These are phyloP conservation scores for Boletales sp. DNA, from an alignment of 768 basidiomycete genomes.

Conservation along the genomic window DNA sequence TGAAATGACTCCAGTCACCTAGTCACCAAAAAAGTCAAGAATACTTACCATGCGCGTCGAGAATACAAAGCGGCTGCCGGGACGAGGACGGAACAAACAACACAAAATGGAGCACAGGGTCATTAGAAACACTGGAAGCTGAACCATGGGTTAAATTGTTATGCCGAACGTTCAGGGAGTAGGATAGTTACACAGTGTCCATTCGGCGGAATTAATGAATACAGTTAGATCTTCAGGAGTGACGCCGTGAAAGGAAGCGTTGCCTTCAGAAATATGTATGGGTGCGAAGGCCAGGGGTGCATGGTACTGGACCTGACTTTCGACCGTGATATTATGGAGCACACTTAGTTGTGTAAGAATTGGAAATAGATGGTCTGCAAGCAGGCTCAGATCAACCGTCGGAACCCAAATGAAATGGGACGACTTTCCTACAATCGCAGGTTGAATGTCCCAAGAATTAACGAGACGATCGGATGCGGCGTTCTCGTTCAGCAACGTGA, in stretches of 20 bases:
- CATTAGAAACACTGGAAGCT: constrained; percentile 92
- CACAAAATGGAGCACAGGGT: constrained; percentile 91
- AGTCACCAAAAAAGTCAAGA: constrained; percentile 4
- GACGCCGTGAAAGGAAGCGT: constrained; percentile 49
- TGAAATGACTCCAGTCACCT: constrained; percentile 24
- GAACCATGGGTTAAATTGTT: constrained; percentile 2
- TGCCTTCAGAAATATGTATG: constrained; percentile 26
- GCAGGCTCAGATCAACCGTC: constrained; percentile 10
- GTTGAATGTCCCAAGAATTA: constrained; percentile 69
- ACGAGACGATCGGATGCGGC: constrained; percentile 59
- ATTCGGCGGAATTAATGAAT: constrained; percentile 94
- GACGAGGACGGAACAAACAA: constrained; percentile 75
- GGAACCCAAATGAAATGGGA: constrained; percentile 11
- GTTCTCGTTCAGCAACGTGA: constrained; percentile 91
- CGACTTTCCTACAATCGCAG: constrained; percentile 59
- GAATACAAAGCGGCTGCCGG: constrained; percentile 69
- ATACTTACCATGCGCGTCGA: constrained; percentile 47
- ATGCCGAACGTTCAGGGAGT: constrained; percentile 9
- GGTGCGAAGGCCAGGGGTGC: constrained; percentile 86
- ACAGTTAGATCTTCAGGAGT: constrained; percentile 83
- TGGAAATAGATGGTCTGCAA: constrained; percentile 66
- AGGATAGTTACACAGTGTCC: constrained; percentile 72
- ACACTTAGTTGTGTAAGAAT: constrained; percentile 53
- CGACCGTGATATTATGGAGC: constrained; percentile 89
- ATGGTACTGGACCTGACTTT: constrained; percentile 92